These are phyloP conservation scores for Thecamonas trahens DNA, from an alignment of 78 protist species.

Conservation along the genomic window DNA sequence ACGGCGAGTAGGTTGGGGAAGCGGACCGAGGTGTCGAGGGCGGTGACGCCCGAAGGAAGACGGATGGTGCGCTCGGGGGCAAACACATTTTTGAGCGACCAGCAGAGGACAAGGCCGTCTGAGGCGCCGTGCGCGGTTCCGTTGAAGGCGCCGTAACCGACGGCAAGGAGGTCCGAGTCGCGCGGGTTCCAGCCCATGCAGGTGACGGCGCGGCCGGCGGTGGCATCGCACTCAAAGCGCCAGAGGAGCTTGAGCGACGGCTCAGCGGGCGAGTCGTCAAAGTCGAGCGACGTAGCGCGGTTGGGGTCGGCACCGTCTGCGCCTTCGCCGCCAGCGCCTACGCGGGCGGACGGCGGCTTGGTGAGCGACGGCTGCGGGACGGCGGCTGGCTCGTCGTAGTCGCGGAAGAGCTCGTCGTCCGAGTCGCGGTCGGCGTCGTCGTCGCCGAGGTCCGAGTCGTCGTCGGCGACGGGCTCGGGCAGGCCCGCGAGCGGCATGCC, in stretches of 20 bases:
- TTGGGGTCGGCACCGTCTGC: neutral
- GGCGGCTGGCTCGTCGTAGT: neutral
- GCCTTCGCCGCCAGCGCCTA: no score
- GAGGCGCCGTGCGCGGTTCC: neutral
- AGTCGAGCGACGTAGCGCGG: no score
- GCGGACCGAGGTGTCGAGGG: slow-evolving; percentile 13
- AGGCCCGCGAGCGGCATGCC: no score
- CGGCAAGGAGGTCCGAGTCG: slow-evolving; percentile 25
- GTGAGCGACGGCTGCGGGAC: neutral
- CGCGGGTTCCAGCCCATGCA: slow-evolving; percentile 22
- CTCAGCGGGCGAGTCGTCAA: no score
- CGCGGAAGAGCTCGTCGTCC: neutral
- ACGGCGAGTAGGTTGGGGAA: slow-evolving; percentile 45
- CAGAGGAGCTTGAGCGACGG: no score
- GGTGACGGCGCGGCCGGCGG: slow-evolving; percentile 18
- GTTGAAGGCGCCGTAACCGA: slow-evolving; percentile 28
- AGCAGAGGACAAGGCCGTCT: slow-evolving; percentile 36
- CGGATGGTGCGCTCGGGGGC: slow-evolving; percentile 12
- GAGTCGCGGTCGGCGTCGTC: neutral
- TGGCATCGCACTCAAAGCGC: slow-evolving; percentile 1
- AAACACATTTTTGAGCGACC: slow-evolving; percentile 45
- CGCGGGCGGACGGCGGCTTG: neutral
- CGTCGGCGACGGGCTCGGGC: neutral
- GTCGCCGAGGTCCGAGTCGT: neutral
- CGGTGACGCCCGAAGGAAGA: slow-evolving; percentile 15